Evolutionary conservation across 345 rosid genomes (phyloP), one percentile per base, ranked within the genome.

Genomic region (Eucalyptus grandis): DNA sequence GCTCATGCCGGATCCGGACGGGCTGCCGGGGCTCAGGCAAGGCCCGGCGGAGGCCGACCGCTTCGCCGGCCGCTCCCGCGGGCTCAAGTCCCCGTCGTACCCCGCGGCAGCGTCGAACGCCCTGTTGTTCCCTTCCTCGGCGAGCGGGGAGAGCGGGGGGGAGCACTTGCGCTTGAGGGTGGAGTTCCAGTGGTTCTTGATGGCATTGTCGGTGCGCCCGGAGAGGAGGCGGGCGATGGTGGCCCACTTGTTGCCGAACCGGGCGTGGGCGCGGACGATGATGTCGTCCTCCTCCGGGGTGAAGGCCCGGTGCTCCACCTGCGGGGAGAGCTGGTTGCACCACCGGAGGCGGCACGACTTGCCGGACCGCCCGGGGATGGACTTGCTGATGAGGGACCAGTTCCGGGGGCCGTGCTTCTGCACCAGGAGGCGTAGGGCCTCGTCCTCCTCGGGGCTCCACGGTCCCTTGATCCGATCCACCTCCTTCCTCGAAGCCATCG

Each of bases 371-470:
- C 99, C 99, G 26, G 99, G 95, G 51, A 97, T 95, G 43, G 99
- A 95, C 91, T 94, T 96, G 94, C 99, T 97, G 49, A 96, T 97
- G 87, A 95, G 88, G 24, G 99, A 95, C 99, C 99, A 97, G 94
- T 96, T 97, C 49, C 98, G 91, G 0, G 99, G 97, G 13, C 99
- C 98, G 86, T 96, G 96, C 54, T 89, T 94, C 19, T 93, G 95
- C 2, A 97, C 99, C 43, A 97, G 91, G 26, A 89, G 90, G 81
- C 93, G 96, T 11, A 97, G 92, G 82, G 95, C 95, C 46, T 97
- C 98, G 87, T 97, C 99, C 89, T 97, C 99, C 86, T 97, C 97
- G 24, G 98, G 97, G 92, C 97, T 97, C 99, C 99, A 97, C 21
- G 98, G 99, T 27, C 99, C 98, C 91, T 95, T 97, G 90, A 97